Percentiles rank a stretch among this genome's conserved stretches.
These are phyloP conservation scores for Vitis hybrid DNA, from an alignment of 177 flowering plant species.

Conservation along the genomic window DNA sequence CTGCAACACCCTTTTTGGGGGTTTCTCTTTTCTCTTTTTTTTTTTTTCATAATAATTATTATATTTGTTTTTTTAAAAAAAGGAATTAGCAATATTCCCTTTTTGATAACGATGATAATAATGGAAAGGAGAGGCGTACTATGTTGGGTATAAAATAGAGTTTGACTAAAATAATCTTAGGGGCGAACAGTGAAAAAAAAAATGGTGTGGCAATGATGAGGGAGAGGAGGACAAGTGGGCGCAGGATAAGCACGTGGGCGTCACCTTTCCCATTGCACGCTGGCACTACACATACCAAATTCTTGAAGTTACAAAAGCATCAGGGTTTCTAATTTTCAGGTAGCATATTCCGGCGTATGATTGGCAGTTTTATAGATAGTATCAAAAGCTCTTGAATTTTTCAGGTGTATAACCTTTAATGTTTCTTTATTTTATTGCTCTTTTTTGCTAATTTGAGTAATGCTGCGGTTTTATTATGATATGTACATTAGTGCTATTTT, in stretches of 20 bases:
- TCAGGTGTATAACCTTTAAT: slow-evolving; percentile 23
- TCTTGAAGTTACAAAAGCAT: background rate
- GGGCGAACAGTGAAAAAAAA: slow-evolving; percentile 12
- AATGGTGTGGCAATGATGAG: slow-evolving; percentile 49
- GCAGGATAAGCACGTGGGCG: slow-evolving; percentile 69
- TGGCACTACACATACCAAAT: slow-evolving; percentile 18
- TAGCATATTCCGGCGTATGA: slow-evolving; percentile 23
- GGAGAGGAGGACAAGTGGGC: slow-evolving; percentile 42
- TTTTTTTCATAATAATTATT: background rate
- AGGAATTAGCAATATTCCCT: slow-evolving; percentile 1
- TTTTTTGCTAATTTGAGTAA: slow-evolving; percentile 8
- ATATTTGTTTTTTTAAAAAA: background rate
- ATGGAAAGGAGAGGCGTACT: slow-evolving; percentile 24
- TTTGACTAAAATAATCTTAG: slow-evolving; percentile 45
- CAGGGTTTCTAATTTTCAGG: slow-evolving; percentile 2
- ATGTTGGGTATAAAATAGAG: slow-evolving; percentile 32
- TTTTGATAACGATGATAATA: slow-evolving; percentile 3
- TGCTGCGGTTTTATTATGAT: background rate
- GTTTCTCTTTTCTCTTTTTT: slow-evolving; percentile 2
- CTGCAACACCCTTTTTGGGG: background rate
- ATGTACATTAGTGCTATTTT: slow-evolving; percentile 2
- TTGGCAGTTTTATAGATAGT: slow-evolving; percentile 19
- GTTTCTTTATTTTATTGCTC: slow-evolving; percentile 1
- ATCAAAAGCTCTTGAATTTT: slow-evolving; percentile 15
- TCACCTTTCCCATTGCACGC: slow-evolving; percentile 45